Conservation (phyloP, 768 basidiomycete species). For the Mrakia hoshinonis region DNA sequence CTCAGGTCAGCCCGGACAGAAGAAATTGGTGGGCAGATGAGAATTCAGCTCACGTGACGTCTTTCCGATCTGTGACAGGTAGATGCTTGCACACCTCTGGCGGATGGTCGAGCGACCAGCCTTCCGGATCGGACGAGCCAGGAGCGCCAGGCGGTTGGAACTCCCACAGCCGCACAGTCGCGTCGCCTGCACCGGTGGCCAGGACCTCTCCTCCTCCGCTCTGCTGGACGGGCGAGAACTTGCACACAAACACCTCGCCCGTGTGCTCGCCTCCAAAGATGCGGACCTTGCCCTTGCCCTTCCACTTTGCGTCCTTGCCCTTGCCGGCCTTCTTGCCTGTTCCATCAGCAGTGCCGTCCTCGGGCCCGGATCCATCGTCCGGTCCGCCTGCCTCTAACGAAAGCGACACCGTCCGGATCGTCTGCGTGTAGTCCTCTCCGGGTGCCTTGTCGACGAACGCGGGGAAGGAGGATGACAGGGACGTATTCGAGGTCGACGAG, state of each 20-base stretch:
- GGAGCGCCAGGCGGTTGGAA: constrained; percentile 12
- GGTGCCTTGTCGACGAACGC: background rate
- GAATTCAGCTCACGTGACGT: constrained; percentile 18
- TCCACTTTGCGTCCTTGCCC: background rate
- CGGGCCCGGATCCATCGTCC: background rate
- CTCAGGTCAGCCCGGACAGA: background rate
- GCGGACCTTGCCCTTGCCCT: constrained; percentile 1
- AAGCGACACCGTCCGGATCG: constrained; percentile 6
- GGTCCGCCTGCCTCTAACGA: background rate
- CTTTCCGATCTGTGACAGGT: constrained; percentile 28
- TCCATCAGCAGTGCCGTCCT: background rate
- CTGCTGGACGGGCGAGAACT: constrained; percentile 19
- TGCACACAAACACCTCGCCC: constrained; percentile 28
- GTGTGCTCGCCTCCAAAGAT: constrained; percentile 18
- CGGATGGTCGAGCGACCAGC: constrained; percentile 17
- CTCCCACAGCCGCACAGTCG: constrained; percentile 29
- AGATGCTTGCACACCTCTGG: constrained; percentile 22
- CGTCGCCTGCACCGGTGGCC: constrained; percentile 28
- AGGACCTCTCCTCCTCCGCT: constrained; percentile 10
- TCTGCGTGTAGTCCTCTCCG: constrained; percentile 13
- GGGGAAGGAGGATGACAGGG: background rate
- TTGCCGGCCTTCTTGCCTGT: background rate
- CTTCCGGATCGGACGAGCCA: constrained; percentile 3
- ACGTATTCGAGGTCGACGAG: background rate
- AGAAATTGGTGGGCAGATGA: background rate